A percentile compares a stretch with the other conserved stretches of the same genome.
Evolutionary conservation across 345 rosid species (phyloP).

Genomic region (Cochlearia excelsa): DNA sequence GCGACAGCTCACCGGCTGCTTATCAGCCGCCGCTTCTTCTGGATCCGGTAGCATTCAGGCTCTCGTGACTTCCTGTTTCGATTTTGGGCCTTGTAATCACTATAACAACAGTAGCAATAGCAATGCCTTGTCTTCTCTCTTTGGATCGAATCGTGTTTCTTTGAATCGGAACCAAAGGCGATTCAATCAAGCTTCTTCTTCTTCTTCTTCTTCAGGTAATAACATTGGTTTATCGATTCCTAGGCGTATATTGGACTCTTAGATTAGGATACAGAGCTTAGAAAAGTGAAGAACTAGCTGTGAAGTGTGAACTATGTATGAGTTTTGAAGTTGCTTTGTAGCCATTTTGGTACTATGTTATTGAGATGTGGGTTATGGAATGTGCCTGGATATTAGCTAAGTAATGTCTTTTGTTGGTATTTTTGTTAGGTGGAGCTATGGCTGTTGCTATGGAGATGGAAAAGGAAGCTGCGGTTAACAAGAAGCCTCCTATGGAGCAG

Average conservation of each 20-base stretch:
- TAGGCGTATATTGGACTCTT: too few species aligned
- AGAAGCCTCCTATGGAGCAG: constrained; percentile 61
- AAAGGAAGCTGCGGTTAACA: constrained; percentile 46
- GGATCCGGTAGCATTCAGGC: constrained; percentile 52
- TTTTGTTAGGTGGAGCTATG: constrained; percentile 53
- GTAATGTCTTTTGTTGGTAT: constrained; percentile 4
- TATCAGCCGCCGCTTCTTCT: background rate
- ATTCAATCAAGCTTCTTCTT: constrained; percentile 38
- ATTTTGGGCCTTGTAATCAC: constrained; percentile 66
- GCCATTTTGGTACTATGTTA: constrained; percentile 4
- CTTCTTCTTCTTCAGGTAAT: constrained; percentile 28
- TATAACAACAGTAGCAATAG: constrained; percentile 34
- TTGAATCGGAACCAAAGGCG: constrained; percentile 45
- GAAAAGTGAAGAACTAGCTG: too few species aligned
- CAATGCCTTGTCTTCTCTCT: constrained; percentile 46
- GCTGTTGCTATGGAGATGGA: constrained; percentile 64
- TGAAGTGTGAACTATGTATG: too few species aligned
- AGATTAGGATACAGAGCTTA: too few species aligned
- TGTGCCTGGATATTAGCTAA: background rate
- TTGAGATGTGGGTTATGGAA: background rate
- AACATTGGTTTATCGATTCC: too few species aligned
- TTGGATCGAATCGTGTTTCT: constrained; percentile 42
- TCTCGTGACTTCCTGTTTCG: constrained; percentile 55
- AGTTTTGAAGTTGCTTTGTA: background rate
- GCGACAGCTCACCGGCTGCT: constrained; percentile 32